phyloP scores from a whole-genome alignment of 2,329 filamentous ascomycete genomes.

The Diplodia corticola region DNA sequence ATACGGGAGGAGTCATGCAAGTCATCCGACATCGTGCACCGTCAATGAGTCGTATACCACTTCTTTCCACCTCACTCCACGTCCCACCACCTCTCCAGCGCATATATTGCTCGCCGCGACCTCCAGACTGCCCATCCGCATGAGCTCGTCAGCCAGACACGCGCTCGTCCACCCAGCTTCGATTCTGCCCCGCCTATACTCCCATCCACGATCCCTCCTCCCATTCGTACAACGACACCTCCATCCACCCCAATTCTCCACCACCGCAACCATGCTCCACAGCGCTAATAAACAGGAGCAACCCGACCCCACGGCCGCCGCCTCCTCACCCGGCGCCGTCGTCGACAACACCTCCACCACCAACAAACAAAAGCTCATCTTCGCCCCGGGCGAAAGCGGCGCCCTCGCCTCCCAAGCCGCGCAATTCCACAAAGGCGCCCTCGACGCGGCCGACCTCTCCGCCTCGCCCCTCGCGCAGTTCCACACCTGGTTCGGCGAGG shows the following conservation, averaged over 20 bases:
- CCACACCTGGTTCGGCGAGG: conserved; percentile 81
- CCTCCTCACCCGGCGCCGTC: background rate
- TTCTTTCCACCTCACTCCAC: background rate
- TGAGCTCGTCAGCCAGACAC: background rate
- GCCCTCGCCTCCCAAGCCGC: conserved; percentile 60
- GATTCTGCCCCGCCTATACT: background rate
- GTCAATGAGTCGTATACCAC: background rate
- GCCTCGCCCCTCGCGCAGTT: conserved; percentile 77
- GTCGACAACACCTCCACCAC: background rate
- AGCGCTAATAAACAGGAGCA: background rate
- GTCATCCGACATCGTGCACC: background rate
- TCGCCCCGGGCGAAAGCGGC: conserved; percentile 62
- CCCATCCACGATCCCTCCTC: background rate
- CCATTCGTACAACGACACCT: background rate
- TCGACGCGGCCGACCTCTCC: conserved; percentile 62
- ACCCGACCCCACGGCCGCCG: background rate
- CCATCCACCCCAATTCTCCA: background rate
- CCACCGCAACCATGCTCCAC: background rate
- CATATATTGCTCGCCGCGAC: background rate
- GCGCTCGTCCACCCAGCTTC: background rate
- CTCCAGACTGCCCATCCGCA: background rate
- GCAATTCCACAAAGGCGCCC: conserved; percentile 70
- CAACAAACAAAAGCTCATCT: conserved; percentile 43
- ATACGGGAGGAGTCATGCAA: background rate
- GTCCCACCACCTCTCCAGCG: background rate